Conservation (phyloP, 2,329 filamentous ascomycete genomes). For the Aureobasidium sp. region DNA sequence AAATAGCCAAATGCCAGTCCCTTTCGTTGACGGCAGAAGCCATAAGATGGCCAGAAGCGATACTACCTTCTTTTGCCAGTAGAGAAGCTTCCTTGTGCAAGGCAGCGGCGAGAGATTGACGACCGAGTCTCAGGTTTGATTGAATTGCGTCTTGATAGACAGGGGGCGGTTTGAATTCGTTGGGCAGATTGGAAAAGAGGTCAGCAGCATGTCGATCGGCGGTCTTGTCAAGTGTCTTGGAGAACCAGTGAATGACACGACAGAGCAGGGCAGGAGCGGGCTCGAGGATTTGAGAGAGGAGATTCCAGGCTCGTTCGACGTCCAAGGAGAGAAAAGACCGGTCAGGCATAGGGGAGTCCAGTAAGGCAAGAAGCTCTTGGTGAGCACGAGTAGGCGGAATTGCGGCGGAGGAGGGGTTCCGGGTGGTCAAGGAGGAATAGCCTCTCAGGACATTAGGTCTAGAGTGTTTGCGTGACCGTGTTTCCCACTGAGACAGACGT, state of each 20-base stretch:
- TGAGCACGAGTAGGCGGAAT: neutral
- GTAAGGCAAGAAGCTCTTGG: neutral
- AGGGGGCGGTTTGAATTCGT: conserved; percentile 18
- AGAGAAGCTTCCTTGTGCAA: conserved; percentile 36
- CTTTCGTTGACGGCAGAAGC: conserved; percentile 8
- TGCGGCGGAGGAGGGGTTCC: neutral
- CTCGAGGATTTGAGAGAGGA: neutral
- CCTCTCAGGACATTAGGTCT: neutral
- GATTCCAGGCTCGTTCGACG: conserved; percentile 3
- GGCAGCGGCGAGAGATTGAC: conserved; percentile 31
- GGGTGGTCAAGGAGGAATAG: conserved; percentile 16
- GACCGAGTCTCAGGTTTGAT: conserved; percentile 37
- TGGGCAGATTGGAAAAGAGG: neutral
- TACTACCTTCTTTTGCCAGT: conserved; percentile 10
- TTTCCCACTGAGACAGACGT: conserved; percentile 12
- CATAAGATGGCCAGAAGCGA: conserved; percentile 13
- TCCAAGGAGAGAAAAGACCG: neutral
- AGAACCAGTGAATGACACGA: neutral
- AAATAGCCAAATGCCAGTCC: conserved; percentile 31
- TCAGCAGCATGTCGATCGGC: neutral
- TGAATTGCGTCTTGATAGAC: conserved; percentile 41
- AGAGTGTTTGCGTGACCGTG: conserved; percentile 2
- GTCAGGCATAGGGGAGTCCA: neutral
- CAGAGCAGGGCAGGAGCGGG: neutral
- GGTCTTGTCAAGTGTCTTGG: neutral